These are phyloP conservation scores for Massarina eburnea DNA, from an alignment of 2,329 filamentous ascomycete genomes.

Conservation along the genomic window DNA sequence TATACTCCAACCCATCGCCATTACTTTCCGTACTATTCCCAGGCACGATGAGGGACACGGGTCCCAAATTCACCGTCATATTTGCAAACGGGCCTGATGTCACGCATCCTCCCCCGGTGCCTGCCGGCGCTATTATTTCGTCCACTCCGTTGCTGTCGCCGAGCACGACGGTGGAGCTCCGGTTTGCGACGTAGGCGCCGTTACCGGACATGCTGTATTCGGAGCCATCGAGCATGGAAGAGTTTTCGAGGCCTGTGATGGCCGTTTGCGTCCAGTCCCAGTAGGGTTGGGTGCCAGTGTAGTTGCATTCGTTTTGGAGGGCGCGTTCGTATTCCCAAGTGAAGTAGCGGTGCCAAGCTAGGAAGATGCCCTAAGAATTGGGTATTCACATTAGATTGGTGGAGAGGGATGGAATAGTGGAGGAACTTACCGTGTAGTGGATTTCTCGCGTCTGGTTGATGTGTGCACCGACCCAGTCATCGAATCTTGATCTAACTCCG, in stretches of 20 bases:
- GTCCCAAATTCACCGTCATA: slow-evolving; percentile 20
- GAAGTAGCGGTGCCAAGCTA: slow-evolving; percentile 44
- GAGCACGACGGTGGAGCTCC: slow-evolving; percentile 38
- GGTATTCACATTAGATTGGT: not conserved
- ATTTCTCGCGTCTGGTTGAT: slow-evolving; percentile 21
- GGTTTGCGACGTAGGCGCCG: slow-evolving; percentile 38
- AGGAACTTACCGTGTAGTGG: slow-evolving; percentile 11
- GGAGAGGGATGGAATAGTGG: not conserved
- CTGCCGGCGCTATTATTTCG: slow-evolving; percentile 38
- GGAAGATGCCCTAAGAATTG: slow-evolving; percentile 25
- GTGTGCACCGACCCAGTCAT: slow-evolving; percentile 19
- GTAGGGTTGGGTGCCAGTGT: slow-evolving; percentile 37
- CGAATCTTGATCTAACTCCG: slow-evolving; percentile 17
- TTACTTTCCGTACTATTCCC: slow-evolving; percentile 7
- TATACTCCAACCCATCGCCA: slow-evolving; percentile 13
- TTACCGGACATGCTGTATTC: slow-evolving; percentile 50
- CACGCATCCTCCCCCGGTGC: slow-evolving; percentile 31
- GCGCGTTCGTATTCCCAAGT: slow-evolving; percentile 41
- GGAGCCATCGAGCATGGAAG: slow-evolving; percentile 55
- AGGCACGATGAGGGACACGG: slow-evolving; percentile 8
- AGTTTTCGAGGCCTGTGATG: slow-evolving; percentile 21
- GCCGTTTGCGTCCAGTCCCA: slow-evolving; percentile 22
- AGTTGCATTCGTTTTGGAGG: slow-evolving; percentile 42
- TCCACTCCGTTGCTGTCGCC: slow-evolving; percentile 10
- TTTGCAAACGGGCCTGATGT: slow-evolving; percentile 19